Base-by-base conservation (phyloP, 257 asterid genomes). In the Solanum appendiculatum region DNA sequence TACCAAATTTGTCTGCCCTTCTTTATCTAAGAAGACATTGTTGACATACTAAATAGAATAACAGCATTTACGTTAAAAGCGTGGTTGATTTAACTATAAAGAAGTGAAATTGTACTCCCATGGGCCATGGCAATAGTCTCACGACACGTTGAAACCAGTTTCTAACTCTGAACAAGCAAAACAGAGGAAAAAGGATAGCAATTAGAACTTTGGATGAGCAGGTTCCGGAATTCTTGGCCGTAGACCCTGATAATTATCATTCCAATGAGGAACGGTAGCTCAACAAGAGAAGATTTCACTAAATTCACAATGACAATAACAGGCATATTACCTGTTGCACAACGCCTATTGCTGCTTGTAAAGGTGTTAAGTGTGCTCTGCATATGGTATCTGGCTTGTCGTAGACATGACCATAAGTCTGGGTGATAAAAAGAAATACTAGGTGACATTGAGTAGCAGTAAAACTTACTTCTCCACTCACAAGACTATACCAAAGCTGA, bases 291-390 rank as follows among this genome's bases (percentile, higher is more conserved):
- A 40, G n/a, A 42, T 42, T 12, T 42, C 83, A 58, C 58, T 33
- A 7, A 56, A 25, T 86, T 25, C 48, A 37, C 39, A 36, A 86
- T 46, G 31, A 58, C n/a, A 29, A 46, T 15, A 83, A 48, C n/a
- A 75, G 21, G 12, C 82, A 84, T 42, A 31, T 74, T 90, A 90
- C 93, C 93, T 87, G 87, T 83, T 89, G 92, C 48, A 91, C 91
- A 42, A 91, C 91, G 2, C 92, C 93, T 27, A 91, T 72, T 63
- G 92, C 93, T 34, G 93, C 93, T 89, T 89, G 93, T 86, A 92
- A 84, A 81, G 94, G 93, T 34, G 94, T 88, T 85, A 89, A 86
- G 86, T 74, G 87, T n/a, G n/a, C n/a, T n/a, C n/a, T n/a, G 90
- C 88, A 87, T 92, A 92, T 27, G 93, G 94, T 87, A 92, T 87